A percentile compares a stretch with the other conserved stretches of the same genome.
These are phyloP conservation scores for Typha latifolia DNA, from an alignment of 176 grass and related monocot genomes.

Conservation along the genomic window DNA sequence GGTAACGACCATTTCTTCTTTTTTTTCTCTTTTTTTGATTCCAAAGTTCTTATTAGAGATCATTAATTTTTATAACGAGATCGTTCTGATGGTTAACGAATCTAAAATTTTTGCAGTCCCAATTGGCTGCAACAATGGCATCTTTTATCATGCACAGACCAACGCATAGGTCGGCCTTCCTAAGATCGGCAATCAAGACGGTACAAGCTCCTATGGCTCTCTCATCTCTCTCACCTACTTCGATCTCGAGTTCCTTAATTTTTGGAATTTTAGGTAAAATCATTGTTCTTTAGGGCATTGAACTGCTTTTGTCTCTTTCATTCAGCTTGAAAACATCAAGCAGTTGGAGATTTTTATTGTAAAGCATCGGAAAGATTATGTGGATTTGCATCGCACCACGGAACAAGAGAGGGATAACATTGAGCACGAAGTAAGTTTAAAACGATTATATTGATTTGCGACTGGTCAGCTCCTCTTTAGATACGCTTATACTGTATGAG, in stretches of 20 bases:
- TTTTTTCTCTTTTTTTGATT: not conserved
- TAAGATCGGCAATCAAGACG: conserved; percentile 74
- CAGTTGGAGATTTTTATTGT: conserved; percentile 75
- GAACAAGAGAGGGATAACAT: conserved; percentile 93
- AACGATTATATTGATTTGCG: not conserved
- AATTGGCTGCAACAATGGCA: conserved; percentile 62
- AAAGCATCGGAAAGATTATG: conserved; percentile 83
- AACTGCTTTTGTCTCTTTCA: conserved; percentile 3
- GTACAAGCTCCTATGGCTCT: conserved; percentile 16
- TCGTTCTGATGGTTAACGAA: conserved; percentile 4
- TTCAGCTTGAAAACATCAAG: conserved; percentile 73
- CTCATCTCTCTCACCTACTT: not conserved
- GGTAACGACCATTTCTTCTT: not conserved
- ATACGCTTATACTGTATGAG: not conserved
- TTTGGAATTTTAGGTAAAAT: not conserved
- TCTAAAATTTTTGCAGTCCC: conserved; percentile 32
- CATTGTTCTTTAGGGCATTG: not conserved
- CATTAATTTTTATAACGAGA: not conserved
- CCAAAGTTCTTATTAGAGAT: not conserved
- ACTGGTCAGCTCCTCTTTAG: not conserved
- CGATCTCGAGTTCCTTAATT: not conserved
- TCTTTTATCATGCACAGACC: conserved; percentile 89
- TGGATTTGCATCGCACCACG: conserved; percentile 76
- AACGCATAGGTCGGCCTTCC: conserved; percentile 45
- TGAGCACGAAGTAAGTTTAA: conserved; percentile 81